Evolutionary conservation across 1,139 yeast genomes (phyloP).

Genomic region (Taphrina pruni): DNA sequence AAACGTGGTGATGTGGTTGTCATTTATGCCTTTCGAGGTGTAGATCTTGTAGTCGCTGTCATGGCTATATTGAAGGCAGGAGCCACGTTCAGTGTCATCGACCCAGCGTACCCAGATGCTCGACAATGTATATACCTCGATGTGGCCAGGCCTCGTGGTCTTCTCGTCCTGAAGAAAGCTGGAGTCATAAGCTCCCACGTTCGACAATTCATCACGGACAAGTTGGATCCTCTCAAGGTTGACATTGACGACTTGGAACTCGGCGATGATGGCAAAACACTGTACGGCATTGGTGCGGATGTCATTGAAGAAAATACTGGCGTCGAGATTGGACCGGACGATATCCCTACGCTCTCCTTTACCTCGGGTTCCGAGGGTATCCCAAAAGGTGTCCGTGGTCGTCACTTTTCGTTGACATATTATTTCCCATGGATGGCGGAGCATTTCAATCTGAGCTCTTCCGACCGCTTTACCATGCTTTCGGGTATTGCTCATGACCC

Average conservation of each 20-base stretch:
- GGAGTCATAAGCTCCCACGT: conserved; percentile 80
- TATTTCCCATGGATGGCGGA: conserved; percentile 99
- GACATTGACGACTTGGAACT: conserved; percentile 78
- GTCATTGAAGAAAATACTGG: conserved; percentile 70
- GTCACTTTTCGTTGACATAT: conserved; percentile 94
- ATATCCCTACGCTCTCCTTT: conserved; percentile 93
- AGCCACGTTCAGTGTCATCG: conserved; percentile 96
- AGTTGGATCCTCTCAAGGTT: conserved; percentile 68
- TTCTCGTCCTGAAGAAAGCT: conserved; percentile 88
- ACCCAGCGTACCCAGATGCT: conserved; percentile 98
- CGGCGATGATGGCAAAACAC: conserved; percentile 69
- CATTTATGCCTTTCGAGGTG: conserved; percentile 98
- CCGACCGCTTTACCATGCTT: conserved; percentile 93
- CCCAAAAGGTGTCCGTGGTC: conserved; percentile 97
- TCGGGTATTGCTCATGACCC: conserved; percentile 99
- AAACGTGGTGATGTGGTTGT: conserved; percentile 91
- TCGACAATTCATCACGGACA: conserved; percentile 71
- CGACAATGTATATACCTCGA: conserved; percentile 90
- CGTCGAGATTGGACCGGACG: conserved; percentile 95
- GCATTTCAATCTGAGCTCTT: conserved; percentile 73
- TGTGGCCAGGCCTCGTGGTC: conserved; percentile 91
- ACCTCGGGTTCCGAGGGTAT: conserved; percentile 99
- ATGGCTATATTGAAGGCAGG: conserved; percentile 98
- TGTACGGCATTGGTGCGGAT: conserved; percentile 62
- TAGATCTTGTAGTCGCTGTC: conserved; percentile 92